These are phyloP conservation scores for Nemania abortiva DNA, from an alignment of 2,329 filamentous ascomycete genomes.

Conservation along the genomic window DNA sequence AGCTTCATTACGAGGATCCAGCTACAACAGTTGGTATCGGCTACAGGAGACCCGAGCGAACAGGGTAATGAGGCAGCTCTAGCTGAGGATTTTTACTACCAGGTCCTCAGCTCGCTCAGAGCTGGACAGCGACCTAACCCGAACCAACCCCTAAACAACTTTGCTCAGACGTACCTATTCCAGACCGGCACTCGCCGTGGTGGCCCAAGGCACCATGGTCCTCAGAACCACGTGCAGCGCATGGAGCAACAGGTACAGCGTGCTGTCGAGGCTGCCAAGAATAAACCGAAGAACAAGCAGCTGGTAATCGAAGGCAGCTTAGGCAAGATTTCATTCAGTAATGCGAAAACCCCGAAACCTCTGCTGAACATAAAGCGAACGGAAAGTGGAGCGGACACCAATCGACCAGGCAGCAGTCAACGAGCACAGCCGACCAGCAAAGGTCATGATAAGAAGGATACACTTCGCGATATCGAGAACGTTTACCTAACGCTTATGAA, in stretches of 20 bases:
- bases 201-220: slow-evolving; percentile 79
- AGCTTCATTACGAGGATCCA: slow-evolving; percentile 99
- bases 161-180: slow-evolving; percentile 97
- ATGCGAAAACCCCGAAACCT: slow-evolving; percentile 96
- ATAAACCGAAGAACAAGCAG: slow-evolving; percentile 97
- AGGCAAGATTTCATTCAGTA: slow-evolving; percentile 99
- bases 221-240: slow-evolving; percentile 96
- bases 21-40: slow-evolving; percentile 92
- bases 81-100: slow-evolving; percentile 97
- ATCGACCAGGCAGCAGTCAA: slow-evolving; percentile 64
- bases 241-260: slow-evolving; percentile 99
- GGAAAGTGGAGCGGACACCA: slow-evolving; percentile 73
- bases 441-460: slow-evolving; percentile 81
- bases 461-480: slow-evolving; percentile 87
- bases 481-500: slow-evolving; percentile 91
- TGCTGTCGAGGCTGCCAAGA: slow-evolving; percentile 96
- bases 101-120: slow-evolving; percentile 94
- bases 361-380: slow-evolving; percentile 93
- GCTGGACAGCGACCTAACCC: slow-evolving; percentile 91
- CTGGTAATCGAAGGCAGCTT: slow-evolving; percentile 95
- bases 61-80: slow-evolving; percentile 83
- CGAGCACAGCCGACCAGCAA: slow-evolving; percentile 49
- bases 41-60: slow-evolving; percentile 88
- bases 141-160: slow-evolving; percentile 92
- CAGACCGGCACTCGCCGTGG: slow-evolving; percentile 90